Evolutionary conservation across 768 basidiomycete genomes (phyloP).

Genomic region (Favolaschia claudopus): DNA sequence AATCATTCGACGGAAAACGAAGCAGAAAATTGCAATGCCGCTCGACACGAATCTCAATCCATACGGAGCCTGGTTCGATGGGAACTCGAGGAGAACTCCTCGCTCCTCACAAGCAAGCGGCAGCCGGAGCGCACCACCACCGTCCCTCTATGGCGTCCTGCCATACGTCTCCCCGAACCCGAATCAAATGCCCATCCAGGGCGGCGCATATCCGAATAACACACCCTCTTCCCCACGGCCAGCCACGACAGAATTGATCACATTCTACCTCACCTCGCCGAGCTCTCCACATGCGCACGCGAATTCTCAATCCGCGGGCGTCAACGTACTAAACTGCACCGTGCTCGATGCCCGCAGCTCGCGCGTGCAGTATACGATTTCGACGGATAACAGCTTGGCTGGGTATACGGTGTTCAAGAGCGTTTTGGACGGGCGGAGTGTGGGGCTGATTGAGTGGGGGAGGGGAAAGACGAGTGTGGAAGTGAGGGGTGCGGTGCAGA

Average conservation of each 20-base stretch:
- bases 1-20: not conserved
- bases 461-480: conserved; percentile 54
- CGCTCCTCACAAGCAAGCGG: not conserved
- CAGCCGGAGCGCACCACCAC: conserved; percentile 38
- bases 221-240: too few relatives aligned
- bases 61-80: conserved; percentile 46
- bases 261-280: conserved; percentile 59
- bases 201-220: too few relatives aligned
- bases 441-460: conserved; percentile 70
- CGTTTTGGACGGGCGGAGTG: conserved; percentile 46
- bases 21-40: not conserved
- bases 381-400: conserved; percentile 56
- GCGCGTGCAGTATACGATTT: conserved; percentile 56
- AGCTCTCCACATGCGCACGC: too few relatives aligned
- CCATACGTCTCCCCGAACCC: conserved; percentile 58
- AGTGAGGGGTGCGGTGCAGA: conserved; percentile 55
- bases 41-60: conserved; percentile 39
- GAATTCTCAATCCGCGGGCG: too few relatives aligned
- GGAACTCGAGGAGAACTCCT: conserved; percentile 34
- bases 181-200: too few relatives aligned
- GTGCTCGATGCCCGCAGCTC: conserved; percentile 56
- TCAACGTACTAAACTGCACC: conserved; percentile 60
- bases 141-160: conserved; percentile 70
- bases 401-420: conserved; percentile 64
- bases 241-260: conserved; percentile 30